Evolutionary conservation across 1,139 yeast species (phyloP).

Genomic region (Suhomyces anneliseae): DNA sequence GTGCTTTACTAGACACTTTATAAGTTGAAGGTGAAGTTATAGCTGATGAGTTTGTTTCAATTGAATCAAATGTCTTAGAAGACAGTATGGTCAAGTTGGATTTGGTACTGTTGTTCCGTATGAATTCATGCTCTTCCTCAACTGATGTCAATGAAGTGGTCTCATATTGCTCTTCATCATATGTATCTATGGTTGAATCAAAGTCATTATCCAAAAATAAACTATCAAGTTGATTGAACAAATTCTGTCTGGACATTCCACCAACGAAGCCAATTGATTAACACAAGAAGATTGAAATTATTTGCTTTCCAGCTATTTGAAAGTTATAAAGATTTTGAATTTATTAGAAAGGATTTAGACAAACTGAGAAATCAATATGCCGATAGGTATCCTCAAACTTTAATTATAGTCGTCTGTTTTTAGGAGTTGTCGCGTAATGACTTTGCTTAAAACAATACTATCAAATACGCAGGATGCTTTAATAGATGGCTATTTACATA

Average conservation of each 20-base stretch:
- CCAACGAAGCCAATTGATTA: background rate
- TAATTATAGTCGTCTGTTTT: background rate
- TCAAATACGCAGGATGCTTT: no score
- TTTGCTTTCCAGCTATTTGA: no score
- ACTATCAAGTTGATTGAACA: conserved; percentile 11
- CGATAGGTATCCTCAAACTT: background rate
- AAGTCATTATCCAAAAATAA: conserved; percentile 6
- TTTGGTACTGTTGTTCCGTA: conserved; percentile 15
- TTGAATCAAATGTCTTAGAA: conserved; percentile 7
- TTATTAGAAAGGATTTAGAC: no score
- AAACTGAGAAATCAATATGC: no score
- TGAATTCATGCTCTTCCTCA: conserved; percentile 7
- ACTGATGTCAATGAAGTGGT: background rate
- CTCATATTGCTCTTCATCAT: conserved; percentile 4
- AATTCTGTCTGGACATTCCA: conserved; percentile 9
- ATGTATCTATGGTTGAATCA: conserved; percentile 5
- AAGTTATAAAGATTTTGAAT: no score
- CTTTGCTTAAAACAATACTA: background rate
- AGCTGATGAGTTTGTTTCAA: conserved; percentile 6
- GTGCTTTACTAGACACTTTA: background rate
- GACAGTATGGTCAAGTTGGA: conserved; percentile 13
- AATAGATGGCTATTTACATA: background rate
- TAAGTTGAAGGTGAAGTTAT: conserved; percentile 5
- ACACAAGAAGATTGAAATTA: no score
- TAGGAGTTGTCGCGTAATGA: background rate